phyloP scores from a whole-genome alignment of 495 filamentous ascomycete genomes.

The Tetracladium marchalianum region DNA sequence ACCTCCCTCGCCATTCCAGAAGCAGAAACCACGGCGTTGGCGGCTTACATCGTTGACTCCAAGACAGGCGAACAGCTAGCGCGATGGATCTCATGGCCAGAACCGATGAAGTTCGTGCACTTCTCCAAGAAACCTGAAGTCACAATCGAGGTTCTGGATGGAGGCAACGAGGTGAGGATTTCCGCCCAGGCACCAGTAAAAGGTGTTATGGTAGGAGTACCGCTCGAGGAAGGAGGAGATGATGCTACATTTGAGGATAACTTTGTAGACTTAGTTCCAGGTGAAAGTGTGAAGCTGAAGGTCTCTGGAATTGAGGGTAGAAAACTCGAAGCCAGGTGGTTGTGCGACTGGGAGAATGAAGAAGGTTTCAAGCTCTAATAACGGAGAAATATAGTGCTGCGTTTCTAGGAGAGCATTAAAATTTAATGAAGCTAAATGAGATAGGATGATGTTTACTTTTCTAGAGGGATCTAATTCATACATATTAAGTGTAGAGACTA shows the following conservation, averaged over 20 bases:
- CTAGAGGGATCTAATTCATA: no score
- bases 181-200: slow-evolving; percentile 33
- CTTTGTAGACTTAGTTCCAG: slow-evolving; percentile 36
- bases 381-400: background rate
- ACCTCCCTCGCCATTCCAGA: slow-evolving; percentile 26
- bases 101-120: slow-evolving; percentile 72
- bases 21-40: slow-evolving; percentile 38
- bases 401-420: no score
- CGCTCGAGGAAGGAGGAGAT: slow-evolving; percentile 19
- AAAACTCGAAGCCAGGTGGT: slow-evolving; percentile 7
- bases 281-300: slow-evolving; percentile 24
- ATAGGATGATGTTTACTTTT: no score
- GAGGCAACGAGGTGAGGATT: slow-evolving; percentile 16
- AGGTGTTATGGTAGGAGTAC: slow-evolving; percentile 30
- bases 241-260: slow-evolving; percentile 35
- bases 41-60: slow-evolving; percentile 33
- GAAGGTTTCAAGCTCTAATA: slow-evolving; percentile 9
- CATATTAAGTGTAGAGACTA: no score
- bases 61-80: slow-evolving; percentile 37
- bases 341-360: slow-evolving; percentile 17
- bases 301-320: slow-evolving; percentile 17
- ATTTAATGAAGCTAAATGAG: no score
- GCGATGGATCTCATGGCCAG: slow-evolving; percentile 65
- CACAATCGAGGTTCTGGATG: slow-evolving; percentile 5
- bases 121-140: slow-evolving; percentile 36